Conservation (phyloP, 768 basidiomycete species). For the Xanthoconium purpureum region DNA sequence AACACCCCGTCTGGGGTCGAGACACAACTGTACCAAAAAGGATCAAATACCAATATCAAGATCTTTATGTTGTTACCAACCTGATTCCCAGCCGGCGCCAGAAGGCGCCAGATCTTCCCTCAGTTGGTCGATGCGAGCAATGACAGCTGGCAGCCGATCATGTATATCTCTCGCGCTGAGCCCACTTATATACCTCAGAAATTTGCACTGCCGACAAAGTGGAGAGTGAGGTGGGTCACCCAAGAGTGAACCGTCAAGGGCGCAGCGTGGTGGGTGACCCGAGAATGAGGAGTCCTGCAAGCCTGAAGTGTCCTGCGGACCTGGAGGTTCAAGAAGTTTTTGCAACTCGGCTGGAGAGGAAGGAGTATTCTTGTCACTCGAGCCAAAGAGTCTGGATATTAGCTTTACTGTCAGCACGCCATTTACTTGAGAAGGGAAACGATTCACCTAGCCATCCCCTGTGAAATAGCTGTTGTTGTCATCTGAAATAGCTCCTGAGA, state of each 20-base stretch:
- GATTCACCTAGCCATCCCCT: background rate
- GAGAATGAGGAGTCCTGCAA: no score
- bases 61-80: slow-evolving; percentile 26
- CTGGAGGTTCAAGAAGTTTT: no score
- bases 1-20: slow-evolving; percentile 14
- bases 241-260: no score
- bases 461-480: background rate
- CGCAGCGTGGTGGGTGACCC: no score
- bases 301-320: no score
- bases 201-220: slow-evolving; percentile 73
- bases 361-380: no score
- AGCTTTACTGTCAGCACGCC: no score
- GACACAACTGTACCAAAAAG: slow-evolving; percentile 23
- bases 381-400: no score
- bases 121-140: slow-evolving; percentile 55
- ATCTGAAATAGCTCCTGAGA: background rate
- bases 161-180: slow-evolving; percentile 75
- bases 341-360: no score
- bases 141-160: slow-evolving; percentile 70
- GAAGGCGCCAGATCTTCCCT: slow-evolving; percentile 45
- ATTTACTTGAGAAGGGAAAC: no score
- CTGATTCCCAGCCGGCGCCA: slow-evolving; percentile 40
- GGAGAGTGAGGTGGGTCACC: no score
- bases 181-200: slow-evolving; percentile 74
- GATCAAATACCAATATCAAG: background rate